These are phyloP conservation scores for Lagenaria siceraria DNA, from an alignment of 306 rosid species.

Conservation along the genomic window DNA sequence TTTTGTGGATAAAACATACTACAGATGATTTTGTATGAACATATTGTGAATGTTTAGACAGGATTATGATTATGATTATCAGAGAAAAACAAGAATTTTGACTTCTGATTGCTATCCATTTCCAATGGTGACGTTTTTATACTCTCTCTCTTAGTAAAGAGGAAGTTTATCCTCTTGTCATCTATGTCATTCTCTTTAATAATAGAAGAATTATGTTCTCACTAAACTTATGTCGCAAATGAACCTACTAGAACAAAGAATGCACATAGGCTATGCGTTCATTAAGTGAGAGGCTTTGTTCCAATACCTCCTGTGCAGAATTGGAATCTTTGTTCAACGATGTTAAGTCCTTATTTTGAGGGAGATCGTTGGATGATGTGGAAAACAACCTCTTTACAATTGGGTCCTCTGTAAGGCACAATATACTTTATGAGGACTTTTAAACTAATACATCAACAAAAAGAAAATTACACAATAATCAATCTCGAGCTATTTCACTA, in stretches of 20 bases:
- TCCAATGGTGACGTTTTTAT: background rate
- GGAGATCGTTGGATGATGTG: constrained; percentile 41
- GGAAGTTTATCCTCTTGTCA: background rate
- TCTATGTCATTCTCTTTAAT: background rate
- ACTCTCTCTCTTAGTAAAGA: background rate
- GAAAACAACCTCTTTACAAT: constrained; percentile 58
- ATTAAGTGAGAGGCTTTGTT: background rate
- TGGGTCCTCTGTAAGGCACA: constrained; percentile 49
- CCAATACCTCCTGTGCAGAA: constrained; percentile 39
- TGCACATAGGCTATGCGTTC: background rate
- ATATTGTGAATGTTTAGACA: background rate
- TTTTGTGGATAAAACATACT: background rate
- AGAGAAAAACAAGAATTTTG: background rate
- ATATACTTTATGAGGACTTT: background rate
- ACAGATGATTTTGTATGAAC: background rate
- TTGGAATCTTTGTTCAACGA: constrained; percentile 33
- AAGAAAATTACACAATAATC: background rate
- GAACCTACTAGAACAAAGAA: background rate
- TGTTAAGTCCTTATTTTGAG: constrained; percentile 38
- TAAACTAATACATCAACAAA: background rate
- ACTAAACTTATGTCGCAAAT: background rate
- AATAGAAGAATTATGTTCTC: background rate
- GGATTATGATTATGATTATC: background rate
- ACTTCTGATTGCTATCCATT: background rate
- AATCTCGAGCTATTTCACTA: background rate